A percentile compares a stretch with the other conserved stretches of the same genome.
Evolutionary conservation across 352 stramenopile genomes (phyloP).

Genomic region (Pythium brassicae): DNA sequence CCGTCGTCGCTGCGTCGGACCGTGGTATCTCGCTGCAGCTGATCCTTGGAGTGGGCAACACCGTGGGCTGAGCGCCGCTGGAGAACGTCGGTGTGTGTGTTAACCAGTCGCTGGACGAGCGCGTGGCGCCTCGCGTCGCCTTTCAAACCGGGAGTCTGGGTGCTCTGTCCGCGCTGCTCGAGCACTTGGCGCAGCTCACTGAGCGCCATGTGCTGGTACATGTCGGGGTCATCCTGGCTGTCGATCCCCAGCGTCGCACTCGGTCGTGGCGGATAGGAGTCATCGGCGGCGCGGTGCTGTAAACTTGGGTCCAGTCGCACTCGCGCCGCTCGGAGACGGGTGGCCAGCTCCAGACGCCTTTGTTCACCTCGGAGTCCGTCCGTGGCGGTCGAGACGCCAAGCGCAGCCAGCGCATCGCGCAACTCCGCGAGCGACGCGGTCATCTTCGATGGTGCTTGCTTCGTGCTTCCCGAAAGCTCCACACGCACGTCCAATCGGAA

Average conservation of each 20-base stretch:
- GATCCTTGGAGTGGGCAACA: not conserved
- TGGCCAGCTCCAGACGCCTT: conserved; percentile 25
- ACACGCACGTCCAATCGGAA: too few species aligned
- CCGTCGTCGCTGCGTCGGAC: not conserved
- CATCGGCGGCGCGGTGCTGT: not conserved
- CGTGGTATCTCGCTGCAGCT: not conserved
- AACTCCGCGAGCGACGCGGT: conserved; percentile 14
- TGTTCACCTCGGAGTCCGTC: conserved; percentile 27
- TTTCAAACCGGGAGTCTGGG: conserved; percentile 38
- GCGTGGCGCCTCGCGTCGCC: conserved; percentile 38
- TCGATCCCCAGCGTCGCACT: not conserved
- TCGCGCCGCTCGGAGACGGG: conserved; percentile 17
- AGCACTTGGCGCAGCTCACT: conserved; percentile 32
- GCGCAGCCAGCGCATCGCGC: conserved; percentile 25
- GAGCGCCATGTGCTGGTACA: conserved; percentile 18
- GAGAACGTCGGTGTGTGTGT: conserved; percentile 2
- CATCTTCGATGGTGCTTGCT: not conserved
- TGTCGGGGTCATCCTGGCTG: not conserved
- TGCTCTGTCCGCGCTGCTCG: conserved; percentile 26
- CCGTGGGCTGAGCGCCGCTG: not conserved
- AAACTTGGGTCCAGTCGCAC: not conserved
- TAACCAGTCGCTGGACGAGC: conserved; percentile 36
- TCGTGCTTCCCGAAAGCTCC: too few species aligned
- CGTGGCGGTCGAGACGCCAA: conserved; percentile 33
- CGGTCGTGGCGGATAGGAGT: not conserved